Evolutionary conservation across 2,329 filamentous ascomycete genomes (phyloP), one percentile per base, ranked within the genome.

Genomic region (Cladosporium sp.): DNA sequence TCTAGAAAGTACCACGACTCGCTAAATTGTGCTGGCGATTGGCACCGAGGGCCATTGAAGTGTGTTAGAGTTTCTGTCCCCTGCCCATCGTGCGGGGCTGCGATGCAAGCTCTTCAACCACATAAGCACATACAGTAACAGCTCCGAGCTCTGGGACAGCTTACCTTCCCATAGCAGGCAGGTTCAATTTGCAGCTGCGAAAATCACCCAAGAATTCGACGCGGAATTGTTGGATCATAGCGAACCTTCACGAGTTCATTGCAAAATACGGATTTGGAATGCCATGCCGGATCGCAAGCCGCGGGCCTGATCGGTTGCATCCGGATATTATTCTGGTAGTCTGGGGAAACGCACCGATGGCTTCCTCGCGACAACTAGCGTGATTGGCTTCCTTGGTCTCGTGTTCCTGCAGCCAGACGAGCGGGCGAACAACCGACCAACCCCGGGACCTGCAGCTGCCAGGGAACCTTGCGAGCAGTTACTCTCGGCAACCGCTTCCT

Each of bases 51-150:
- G n/a, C 32, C 33, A 43, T 32, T 9, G 35, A 28, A 14, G 38
- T 31, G 16, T 35, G 35, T 42, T 49, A 50, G 31, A 50, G 38
- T 50, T 50, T 14, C 41, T 42, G 41, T 50, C 48, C 40, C 48
- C 48, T 50, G 48, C 35, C 40, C 3, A 35, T 50, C 41, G 48
- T 37, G 48, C 48, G 48, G 48, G 48, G 48, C 40, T 50, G 48
- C 22, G 40, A 50, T 50, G 48, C 48, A 50, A 37, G 19, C 19
- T 11, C 11, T 31, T 32, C 35, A 38, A 38, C 35, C 10, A 38
- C 35, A 14, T 3, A 14, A 11, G 35, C 8, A 38, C 22, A 28
- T 28, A 18, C 16, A 18, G 16, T 18, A 28, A 28, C 22, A 28
- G 22, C 22, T 28, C 22, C 22, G 22, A 28, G 22, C 22, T 13